Evolutionary conservation across 2,329 filamentous ascomycete genomes (phyloP).

Genomic region (Aspergillus sp.): DNA sequence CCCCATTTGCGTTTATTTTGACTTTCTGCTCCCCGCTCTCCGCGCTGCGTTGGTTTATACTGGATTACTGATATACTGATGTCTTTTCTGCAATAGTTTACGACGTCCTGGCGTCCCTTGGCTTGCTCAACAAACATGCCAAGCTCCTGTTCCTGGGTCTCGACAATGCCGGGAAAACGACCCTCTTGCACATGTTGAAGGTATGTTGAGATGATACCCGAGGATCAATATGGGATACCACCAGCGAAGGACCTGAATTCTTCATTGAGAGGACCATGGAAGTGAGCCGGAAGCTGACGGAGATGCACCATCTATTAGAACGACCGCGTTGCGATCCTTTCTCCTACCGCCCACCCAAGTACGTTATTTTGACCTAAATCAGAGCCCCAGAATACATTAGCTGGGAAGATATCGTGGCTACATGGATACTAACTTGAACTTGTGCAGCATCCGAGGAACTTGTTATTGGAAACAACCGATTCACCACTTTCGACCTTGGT

Average conservation of each 20-base stretch:
- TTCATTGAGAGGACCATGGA: neutral
- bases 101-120: constrained; percentile 83
- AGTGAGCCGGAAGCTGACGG: neutral
- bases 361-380: constrained; percentile 38
- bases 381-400: neutral
- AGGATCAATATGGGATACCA: neutral
- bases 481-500: constrained; percentile 91
- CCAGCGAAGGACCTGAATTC: neutral
- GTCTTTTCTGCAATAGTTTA: constrained; percentile 61
- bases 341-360: constrained; percentile 91
- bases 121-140: constrained; percentile 91
- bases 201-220: constrained; percentile 48
- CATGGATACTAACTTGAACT: constrained; percentile 9
- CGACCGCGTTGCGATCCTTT: constrained; percentile 86
- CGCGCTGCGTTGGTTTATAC: neutral
- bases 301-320: constrained; percentile 56
- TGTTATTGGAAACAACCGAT: constrained; percentile 87
- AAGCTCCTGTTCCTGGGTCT: constrained; percentile 92
- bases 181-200: constrained; percentile 93
- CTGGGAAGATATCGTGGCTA: neutral
- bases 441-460: constrained; percentile 80
- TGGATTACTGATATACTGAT: neutral
- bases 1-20: neutral
- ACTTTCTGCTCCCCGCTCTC: neutral
- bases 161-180: constrained; percentile 94